Base-by-base conservation (phyloP, 192 early-diverging fungal genomes). In the Coemansia sp. region DNA sequence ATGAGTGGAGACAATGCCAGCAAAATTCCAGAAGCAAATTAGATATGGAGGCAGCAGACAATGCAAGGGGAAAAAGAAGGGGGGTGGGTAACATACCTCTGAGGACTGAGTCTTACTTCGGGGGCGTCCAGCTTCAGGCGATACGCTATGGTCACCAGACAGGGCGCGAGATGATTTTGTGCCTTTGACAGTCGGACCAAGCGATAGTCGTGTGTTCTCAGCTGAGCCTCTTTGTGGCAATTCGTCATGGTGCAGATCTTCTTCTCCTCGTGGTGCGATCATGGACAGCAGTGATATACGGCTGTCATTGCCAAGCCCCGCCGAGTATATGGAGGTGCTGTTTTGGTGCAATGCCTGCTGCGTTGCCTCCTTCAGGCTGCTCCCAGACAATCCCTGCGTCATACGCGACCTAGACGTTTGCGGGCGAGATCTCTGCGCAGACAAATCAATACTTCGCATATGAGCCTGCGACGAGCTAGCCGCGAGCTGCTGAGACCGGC, bases 101-200 rank as follows among this genome's bases (percentile, higher is more conserved):
- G 81, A 84, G 16, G 81, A 84, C 34, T 84, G 81, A 29, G 81
- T 84, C 2, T 77, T 73, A 43, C 81, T 84, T 18, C 81, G 81
- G 11, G 81, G 81, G 12, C 81, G 77, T 1, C 68, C 73, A 20
- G 65, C 10, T 40, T 74, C 72, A 29, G 76, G 39, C 16, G 68
- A 44, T 31, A 64, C 16, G 5, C 44, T 22, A 29, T 72, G 74
- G 47, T 76, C 70, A 62, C 69, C 73, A 44, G 81, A 76, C 38
- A 84, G 73, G 5, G 68, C 77, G 27, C 81, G 76, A 49, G 77
- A 69, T 10, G 77, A 75, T 38, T 70, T 75, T 58, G 69, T 64
- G 68, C 60, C 68, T 29, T 79, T 79, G 65, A 75, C 62, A 5
- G 53, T 55, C 18, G 76, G 76, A 4, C 60, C 73, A 2, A 75